phyloP scores from a whole-genome alignment of 306 rosid genomes.

The Castanopsis chinensis region DNA sequence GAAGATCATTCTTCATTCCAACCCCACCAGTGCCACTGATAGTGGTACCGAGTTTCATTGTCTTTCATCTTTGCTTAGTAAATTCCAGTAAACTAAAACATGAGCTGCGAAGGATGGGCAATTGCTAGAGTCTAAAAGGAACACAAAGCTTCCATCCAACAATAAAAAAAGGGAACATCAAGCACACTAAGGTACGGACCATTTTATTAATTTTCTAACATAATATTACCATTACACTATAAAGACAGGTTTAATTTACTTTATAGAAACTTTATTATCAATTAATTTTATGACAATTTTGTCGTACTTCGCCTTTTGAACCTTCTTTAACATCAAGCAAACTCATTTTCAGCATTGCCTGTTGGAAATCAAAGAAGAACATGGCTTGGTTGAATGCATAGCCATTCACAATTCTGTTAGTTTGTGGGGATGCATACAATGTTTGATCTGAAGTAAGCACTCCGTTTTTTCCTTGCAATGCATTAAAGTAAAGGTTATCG shows the following conservation, averaged over 20 bases:
- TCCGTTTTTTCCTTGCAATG: constrained; percentile 47
- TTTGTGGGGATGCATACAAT: constrained; percentile 39
- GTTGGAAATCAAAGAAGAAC: constrained; percentile 81
- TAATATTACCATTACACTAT: neutral
- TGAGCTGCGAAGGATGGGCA: neutral
- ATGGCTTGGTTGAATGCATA: constrained; percentile 64
- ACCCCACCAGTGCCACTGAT: too few species aligned
- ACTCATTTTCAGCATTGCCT: constrained; percentile 76
- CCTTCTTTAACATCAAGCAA: constrained; percentile 59
- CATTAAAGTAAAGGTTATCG: constrained; percentile 59
- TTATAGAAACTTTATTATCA: neutral
- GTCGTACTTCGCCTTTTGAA: constrained; percentile 54
- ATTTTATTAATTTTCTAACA: neutral
- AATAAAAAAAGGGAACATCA: neutral
- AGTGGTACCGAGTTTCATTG: too few species aligned
- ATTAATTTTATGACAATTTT: constrained; percentile 55
- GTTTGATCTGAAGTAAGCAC: constrained; percentile 68
- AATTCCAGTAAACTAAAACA: neutral
- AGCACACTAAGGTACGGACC: neutral
- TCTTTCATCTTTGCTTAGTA: neutral
- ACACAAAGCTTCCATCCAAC: too few species aligned
- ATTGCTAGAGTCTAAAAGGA: neutral
- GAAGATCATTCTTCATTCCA: too few species aligned
- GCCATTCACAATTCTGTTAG: constrained; percentile 47
- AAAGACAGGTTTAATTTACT: neutral